These are phyloP conservation scores for Ampelocalamus luodianensis DNA, from an alignment of 176 grass and related monocot species.

Conservation along the genomic window DNA sequence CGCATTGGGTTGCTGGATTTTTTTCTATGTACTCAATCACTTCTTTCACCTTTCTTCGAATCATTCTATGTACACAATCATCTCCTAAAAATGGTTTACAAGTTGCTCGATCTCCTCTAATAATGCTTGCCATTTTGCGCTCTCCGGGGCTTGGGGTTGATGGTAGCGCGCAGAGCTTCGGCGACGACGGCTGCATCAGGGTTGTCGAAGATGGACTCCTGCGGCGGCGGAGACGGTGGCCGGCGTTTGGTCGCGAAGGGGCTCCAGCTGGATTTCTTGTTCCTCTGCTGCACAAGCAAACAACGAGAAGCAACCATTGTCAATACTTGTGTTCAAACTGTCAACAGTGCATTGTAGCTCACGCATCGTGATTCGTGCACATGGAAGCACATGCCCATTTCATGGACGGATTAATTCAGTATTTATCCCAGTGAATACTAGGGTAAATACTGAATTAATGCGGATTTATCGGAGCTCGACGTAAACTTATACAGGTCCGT, in stretches of 20 bases:
- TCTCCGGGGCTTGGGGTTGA: conserved; percentile 47
- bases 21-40: conserved; percentile 44
- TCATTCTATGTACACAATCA: conserved; percentile 48
- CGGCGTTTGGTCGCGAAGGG: conserved; percentile 56
- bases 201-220: conserved; percentile 47
- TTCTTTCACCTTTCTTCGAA: conserved; percentile 28
- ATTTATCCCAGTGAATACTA: too few species aligned
- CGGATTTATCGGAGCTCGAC: neutral
- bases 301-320: neutral
- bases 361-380: conserved; percentile 36
- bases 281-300: conserved; percentile 39
- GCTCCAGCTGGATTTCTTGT: conserved; percentile 59
- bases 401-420: too few species aligned
- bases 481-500: neutral
- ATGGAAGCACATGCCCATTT: conserved; percentile 19
- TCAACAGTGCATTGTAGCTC: conserved; percentile 12
- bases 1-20: conserved; percentile 35
- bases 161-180: conserved; percentile 23
- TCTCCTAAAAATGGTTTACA: conserved; percentile 37
- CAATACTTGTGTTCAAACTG: neutral
- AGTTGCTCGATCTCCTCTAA: conserved; percentile 23
- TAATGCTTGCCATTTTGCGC: conserved; percentile 45
- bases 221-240: conserved; percentile 35
- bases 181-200: conserved; percentile 44
- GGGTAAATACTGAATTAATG: neutral